phyloP scores from a whole-genome alignment of 2,329 filamentous ascomycete species.

The Mycocentrospora acerina region DNA sequence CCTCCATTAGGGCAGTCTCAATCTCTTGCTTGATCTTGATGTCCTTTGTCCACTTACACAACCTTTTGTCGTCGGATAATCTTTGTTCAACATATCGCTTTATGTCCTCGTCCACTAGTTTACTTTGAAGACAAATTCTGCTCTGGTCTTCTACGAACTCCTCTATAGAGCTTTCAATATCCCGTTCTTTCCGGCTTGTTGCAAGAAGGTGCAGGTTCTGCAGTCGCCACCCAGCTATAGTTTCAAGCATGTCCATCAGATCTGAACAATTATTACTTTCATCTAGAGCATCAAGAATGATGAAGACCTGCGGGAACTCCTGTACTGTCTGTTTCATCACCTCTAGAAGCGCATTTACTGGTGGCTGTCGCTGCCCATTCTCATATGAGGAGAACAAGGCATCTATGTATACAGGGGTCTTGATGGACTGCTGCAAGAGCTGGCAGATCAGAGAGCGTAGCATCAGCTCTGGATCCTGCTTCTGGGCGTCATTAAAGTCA shows the following conservation, averaged over 20 bases:
- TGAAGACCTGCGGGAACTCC: constrained; percentile 15
- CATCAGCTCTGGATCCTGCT: constrained; percentile 38
- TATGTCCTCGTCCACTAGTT: constrained; percentile 31
- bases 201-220: constrained; percentile 26
- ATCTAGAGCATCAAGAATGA: constrained; percentile 35
- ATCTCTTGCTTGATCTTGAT: constrained; percentile 27
- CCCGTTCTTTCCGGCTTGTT: constrained; percentile 31
- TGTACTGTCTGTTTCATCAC: constrained; percentile 25
- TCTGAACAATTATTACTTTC: constrained; percentile 25
- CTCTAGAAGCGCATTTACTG: constrained; percentile 19
- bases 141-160: constrained; percentile 10
- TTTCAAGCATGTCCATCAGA: constrained; percentile 23
- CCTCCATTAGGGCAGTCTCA: constrained; percentile 29
- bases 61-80: constrained; percentile 34
- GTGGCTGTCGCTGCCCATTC: constrained; percentile 24
- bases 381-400: constrained; percentile 25
- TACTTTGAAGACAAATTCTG: constrained; percentile 21
- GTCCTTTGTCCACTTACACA: constrained; percentile 29
- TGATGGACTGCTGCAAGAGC: constrained; percentile 22
- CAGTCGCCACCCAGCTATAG: constrained; percentile 21
- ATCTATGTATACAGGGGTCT: constrained; percentile 19
- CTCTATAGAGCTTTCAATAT: constrained; percentile 26
- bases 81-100: constrained; percentile 29
- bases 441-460: constrained; percentile 44
- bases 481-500: constrained; percentile 42